Evolutionary conservation across 1,284 basidiomycete species (phyloP), one percentile per base, ranked within the genome.

Genomic region (Fomitopsis palustris): DNA sequence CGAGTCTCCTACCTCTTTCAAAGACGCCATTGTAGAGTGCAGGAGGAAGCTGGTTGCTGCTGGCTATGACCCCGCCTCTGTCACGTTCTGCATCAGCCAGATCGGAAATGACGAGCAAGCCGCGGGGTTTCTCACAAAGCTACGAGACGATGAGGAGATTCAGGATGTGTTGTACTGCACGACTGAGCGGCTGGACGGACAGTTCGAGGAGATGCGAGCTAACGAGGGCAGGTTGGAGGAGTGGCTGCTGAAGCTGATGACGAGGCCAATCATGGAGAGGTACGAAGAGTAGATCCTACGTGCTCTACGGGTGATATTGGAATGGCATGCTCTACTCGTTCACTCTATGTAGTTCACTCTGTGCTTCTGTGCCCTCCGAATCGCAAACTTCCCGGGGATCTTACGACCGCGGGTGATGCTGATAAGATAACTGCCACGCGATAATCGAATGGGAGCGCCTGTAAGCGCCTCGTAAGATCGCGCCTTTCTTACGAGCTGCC

Each of bases 31-130:
- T 35, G 53, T 55, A 25, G 57, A 54, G 23, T 59, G 57, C 57
- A 53, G 57, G 42, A 9, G 53, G 10, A 54, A 10, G 42, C 53
- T 59, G 0, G 52, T 55, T 23, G 23, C 9, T 23, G 27, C 6
- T 10, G 57, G 43, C 29, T 59, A 59, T 31, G 53, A 55, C 25
- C 57, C 57, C 2, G 51, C 4, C 14, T 53, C 57, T 2, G 57
- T 59, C 16, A 59, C 27, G 57, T 59, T 59, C 57, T 25, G 41
- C 17, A 39, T 59, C 57, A 59, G 57, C 53, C 57, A 59, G 57
- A 59, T 59, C 33, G 57, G 57, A 19, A 43, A 37, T 29, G 57
- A 59, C 43, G 23, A 37, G 53, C 29, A 25, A 12, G 57, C 57
- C 6, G 47, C 29, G 6, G 53, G 19, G 31, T 59, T 59, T 43